A percentile compares a stretch with the other conserved stretches of the same genome.
These are phyloP conservation scores for Stemphylium vesicarium DNA, from an alignment of 2,329 filamentous ascomycete genomes.

Conservation along the genomic window DNA sequence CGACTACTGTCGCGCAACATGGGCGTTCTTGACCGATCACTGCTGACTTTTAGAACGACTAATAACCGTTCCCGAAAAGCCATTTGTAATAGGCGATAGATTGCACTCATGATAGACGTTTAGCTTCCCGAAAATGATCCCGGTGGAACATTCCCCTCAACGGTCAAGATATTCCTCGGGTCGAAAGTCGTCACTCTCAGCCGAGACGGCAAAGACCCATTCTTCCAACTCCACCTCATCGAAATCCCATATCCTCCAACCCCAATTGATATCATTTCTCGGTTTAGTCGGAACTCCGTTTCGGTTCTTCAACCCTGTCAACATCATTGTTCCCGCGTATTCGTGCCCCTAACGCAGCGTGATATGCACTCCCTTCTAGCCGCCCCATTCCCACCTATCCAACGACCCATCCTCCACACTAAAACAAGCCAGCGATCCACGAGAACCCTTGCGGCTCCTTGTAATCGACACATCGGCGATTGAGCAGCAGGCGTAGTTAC, in stretches of 20 bases:
- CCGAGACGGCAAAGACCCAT: not conserved
- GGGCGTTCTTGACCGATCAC: too few relatives aligned
- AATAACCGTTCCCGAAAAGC: too few relatives aligned
- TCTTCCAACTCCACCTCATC: not conserved
- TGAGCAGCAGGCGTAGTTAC: conserved; percentile 7
- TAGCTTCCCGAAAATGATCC: not conserved
- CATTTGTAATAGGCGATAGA: not conserved
- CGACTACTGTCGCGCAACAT: too few relatives aligned
- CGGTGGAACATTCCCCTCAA: not conserved
- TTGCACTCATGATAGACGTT: not conserved
- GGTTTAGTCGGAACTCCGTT: not conserved
- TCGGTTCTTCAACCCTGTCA: not conserved
- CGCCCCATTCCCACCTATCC: conserved; percentile 12
- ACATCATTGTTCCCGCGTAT: not conserved
- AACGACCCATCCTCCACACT: not conserved
- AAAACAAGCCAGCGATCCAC: conserved; percentile 1
- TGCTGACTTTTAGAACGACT: too few relatives aligned
- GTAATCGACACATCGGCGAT: conserved; percentile 9
- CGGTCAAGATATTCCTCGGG: not conserved
- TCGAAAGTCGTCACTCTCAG: not conserved
- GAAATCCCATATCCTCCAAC: not conserved
- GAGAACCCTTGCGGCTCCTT: conserved; percentile 4
- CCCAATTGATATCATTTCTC: not conserved
- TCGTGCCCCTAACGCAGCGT: conserved; percentile 1
- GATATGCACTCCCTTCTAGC: conserved; percentile 1